These are phyloP conservation scores for Phytophthora fragariae DNA, from an alignment of 352 stramenopile species.

Conservation along the genomic window DNA sequence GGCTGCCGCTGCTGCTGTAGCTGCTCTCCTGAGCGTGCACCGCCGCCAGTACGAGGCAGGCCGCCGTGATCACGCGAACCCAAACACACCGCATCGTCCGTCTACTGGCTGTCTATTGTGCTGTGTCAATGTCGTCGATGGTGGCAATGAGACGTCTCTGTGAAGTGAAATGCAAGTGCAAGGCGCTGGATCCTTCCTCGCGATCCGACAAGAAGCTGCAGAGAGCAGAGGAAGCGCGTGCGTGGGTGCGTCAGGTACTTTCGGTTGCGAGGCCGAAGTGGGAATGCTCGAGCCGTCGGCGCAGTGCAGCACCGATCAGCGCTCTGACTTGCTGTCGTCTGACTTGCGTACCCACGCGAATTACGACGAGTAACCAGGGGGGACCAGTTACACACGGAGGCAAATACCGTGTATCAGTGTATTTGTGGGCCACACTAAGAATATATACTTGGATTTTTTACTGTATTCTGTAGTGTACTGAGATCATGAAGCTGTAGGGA, in stretches of 20 bases:
- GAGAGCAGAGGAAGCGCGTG: slow-evolving; percentile 13
- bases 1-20: slow-evolving; percentile 26
- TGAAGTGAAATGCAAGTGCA: background rate
- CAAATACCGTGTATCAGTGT: background rate
- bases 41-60: slow-evolving; percentile 31
- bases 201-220: slow-evolving; percentile 30
- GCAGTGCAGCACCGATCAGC: background rate
- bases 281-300: slow-evolving; percentile 27
- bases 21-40: slow-evolving; percentile 24
- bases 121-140: slow-evolving; percentile 4
- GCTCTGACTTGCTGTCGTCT: slow-evolving; percentile 20
- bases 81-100: slow-evolving; percentile 30
- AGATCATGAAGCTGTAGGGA: background rate
- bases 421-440: background rate
- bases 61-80: slow-evolving; percentile 31
- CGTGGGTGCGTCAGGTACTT: slow-evolving; percentile 33
- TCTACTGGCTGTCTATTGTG: background rate
- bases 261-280: slow-evolving; percentile 45
- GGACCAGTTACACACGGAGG: too few species aligned
- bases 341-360: background rate
- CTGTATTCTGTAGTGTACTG: background rate
- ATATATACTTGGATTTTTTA: too few species aligned
- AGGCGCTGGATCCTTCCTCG: slow-evolving; percentile 15
- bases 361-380: too few species aligned
- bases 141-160: background rate